These are phyloP conservation scores for Pseudohalonectria lignicola DNA, from an alignment of 2,329 filamentous ascomycete species.

Conservation along the genomic window DNA sequence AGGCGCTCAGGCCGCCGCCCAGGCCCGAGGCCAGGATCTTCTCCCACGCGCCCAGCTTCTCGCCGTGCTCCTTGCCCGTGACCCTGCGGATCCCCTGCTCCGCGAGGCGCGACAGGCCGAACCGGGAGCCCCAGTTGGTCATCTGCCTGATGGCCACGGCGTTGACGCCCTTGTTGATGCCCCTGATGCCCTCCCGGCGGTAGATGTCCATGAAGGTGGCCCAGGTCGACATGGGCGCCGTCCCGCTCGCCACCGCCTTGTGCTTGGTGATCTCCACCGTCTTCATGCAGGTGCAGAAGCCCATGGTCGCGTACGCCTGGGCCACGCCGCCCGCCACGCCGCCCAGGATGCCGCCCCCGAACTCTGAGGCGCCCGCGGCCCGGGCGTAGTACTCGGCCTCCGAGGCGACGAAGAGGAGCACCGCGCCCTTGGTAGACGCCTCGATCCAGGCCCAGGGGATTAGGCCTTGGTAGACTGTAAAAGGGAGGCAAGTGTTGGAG, in stretches of 20 bases:
- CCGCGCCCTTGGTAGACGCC: conserved; percentile 97
- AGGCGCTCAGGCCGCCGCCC: conserved; percentile 89
- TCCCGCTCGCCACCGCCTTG: conserved; percentile 77
- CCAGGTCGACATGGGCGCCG: conserved; percentile 82
- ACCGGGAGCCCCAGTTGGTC: conserved; percentile 97
- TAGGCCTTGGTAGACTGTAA: conserved; percentile 94
- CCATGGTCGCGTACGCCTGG: conserved; percentile 98
- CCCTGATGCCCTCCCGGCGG: conserved; percentile 81
- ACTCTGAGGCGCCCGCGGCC: conserved; percentile 71
- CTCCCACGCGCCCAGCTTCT: conserved; percentile 70
- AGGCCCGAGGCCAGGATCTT: conserved; percentile 81
- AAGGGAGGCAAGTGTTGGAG: too few species aligned
- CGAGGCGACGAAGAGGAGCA: conserved; percentile 96
- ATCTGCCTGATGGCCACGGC: conserved; percentile 97
- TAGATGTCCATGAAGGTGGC: conserved; percentile 96
- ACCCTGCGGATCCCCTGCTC: conserved; percentile 75
- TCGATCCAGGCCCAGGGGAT: conserved; percentile 99
- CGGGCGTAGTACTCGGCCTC: conserved; percentile 95
- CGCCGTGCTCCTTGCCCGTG: conserved; percentile 67
- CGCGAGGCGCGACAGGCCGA: conserved; percentile 84
- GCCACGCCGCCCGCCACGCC: conserved; percentile 92
- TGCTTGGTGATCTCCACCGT: conserved; percentile 99
- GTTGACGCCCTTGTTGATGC: conserved; percentile 98
- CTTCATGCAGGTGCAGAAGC: conserved; percentile 99
- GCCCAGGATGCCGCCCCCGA: conserved; percentile 77